Base-by-base conservation (phyloP, 371 early-diverging fungal genomes). In the Sporodiniella umbellata region DNA sequence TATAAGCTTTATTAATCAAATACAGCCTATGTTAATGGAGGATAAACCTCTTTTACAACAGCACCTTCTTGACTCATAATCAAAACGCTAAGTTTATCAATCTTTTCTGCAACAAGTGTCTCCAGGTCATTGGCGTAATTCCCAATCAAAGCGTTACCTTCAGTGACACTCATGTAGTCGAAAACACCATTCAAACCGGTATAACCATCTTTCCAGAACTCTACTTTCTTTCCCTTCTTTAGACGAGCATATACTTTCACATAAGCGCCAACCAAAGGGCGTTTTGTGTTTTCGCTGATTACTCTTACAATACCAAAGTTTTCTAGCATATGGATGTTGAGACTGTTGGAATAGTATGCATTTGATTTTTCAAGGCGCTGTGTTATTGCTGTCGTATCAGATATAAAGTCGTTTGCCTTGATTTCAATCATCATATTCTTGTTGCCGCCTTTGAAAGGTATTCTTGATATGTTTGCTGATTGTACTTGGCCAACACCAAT, bases 131-230 rank as follows among this genome's bases (percentile, higher is more conserved):
- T 14, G 5, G 46, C 22, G 1, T 28, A 17, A 1, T 38, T 31
- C 18, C 66, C 66, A 28, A 60, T 44, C n/a, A 66, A 30, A 14
- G 51, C 47, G 26, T 72, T 71, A 22, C 71, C 74, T 38, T 71
- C 62, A 1, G 80, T 80, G 7, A 81, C 77, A 11, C 63, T 61
- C 24, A 79, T 66, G 46, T 84, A 84, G 22, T 80, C 79, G 54
- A 84, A 84, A 18, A 75, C 68, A 26, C 84, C 84, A 33, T 78
- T 73, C 24, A 84, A 44, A 19, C 76, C 79, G 17, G 83, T 84
- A 46, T 84, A 80, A 4, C 83, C 84, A 45, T 84, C 84, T 46
- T 80, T 81, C 82, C 82, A 84, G 51, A 82, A 84, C 8, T 62
- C 33, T 4, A 58, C 63, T 22, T 30, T 25, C 1, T 58, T 22